Percentiles rank a stretch among this genome's conserved stretches.
Conservation (phyloP, 108 stramenopile genomes). For the Schizochytrium sp. region DNA sequence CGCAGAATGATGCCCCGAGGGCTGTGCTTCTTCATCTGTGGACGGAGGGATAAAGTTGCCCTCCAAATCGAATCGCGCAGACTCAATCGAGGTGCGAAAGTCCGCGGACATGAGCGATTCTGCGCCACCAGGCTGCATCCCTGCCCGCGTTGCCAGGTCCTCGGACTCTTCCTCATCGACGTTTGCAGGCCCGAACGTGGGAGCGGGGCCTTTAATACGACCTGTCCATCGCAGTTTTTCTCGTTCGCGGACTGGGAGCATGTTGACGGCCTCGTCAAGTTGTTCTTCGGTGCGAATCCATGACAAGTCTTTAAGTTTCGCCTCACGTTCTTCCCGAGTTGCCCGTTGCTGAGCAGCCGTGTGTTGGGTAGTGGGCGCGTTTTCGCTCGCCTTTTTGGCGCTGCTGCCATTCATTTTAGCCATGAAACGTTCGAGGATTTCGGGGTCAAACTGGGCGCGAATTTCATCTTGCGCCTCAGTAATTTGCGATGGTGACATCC, state of each 20-base stretch:
- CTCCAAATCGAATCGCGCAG: not conserved
- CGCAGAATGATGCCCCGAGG: not conserved
- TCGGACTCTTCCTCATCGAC: not conserved
- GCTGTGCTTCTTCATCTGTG: not conserved
- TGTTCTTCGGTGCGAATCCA: not conserved
- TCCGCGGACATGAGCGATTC: not conserved
- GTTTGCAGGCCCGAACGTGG: not conserved
- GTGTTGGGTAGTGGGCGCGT: not conserved
- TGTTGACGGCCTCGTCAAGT: not conserved
- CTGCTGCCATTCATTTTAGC: not conserved
- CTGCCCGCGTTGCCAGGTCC: not conserved
- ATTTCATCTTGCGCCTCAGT: not conserved
- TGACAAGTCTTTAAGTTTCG: not conserved
- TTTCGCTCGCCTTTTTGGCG: not conserved
- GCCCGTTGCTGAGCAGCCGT: not conserved
- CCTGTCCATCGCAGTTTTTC: not conserved
- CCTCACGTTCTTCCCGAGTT: not conserved
- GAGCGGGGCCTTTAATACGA: not conserved
- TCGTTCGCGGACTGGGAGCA: not conserved
- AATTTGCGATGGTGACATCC: not conserved
- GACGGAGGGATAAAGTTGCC: not conserved
- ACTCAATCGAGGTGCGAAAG: not conserved
- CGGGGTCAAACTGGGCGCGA: not conserved
- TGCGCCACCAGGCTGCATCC: not conserved
- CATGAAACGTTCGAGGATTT: not conserved